Evolutionary conservation across 129 eudicot genomes (phyloP).

Genomic region (Scalesia atractyloides): DNA sequence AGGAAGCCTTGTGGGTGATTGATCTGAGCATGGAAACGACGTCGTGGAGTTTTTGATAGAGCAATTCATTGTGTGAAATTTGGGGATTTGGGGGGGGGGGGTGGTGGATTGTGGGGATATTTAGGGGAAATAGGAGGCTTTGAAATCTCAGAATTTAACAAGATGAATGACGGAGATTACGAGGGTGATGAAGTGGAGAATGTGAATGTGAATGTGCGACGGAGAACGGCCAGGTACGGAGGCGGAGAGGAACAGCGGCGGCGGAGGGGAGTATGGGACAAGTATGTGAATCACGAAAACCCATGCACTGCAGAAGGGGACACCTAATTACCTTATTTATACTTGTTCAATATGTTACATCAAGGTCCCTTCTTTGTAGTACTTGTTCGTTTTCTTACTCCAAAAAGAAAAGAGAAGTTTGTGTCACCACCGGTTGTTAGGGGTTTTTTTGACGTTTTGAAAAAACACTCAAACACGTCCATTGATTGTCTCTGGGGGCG

Average conservation of each 20-base stretch:
- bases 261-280: constrained; percentile 30
- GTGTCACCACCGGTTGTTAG: no score
- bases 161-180: constrained; percentile 29
- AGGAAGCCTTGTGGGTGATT: constrained; percentile 30
- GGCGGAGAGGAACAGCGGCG: constrained; percentile 18
- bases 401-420: no score
- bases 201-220: constrained; percentile 7
- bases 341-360: not conserved
- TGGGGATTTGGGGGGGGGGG: not conserved
- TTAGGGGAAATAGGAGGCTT: constrained; percentile 12
- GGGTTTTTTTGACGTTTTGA: no score
- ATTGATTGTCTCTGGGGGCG: no score
- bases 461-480: no score
- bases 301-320: constrained; percentile 29
- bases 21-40: constrained; percentile 20
- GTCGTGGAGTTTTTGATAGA: constrained; percentile 18
- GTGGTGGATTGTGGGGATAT: constrained; percentile 10
- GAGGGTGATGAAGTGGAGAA: constrained; percentile 6
- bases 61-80: constrained; percentile 29
- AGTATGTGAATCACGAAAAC: constrained; percentile 27
- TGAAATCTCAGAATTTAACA: constrained; percentile 26
- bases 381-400: not conserved
- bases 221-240: constrained; percentile 16
- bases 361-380: not conserved
- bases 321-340: constrained; percentile 19